Conservation (phyloP, 805 yeast species). For the Wickerhamomyces subpelliculosus region DNA sequence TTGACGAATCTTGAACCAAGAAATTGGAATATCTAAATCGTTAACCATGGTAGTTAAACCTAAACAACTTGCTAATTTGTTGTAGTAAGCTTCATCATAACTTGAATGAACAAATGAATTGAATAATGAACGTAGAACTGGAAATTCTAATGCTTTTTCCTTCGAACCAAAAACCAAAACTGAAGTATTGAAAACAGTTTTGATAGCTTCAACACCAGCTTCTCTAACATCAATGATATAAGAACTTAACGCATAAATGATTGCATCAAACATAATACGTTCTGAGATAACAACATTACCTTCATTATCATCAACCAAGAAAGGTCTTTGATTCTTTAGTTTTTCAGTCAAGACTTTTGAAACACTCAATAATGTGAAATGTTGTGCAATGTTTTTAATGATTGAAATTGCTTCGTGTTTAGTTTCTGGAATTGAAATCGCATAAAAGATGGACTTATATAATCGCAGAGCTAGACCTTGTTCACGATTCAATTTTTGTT, state of each 20-base stretch:
- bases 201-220: constrained; percentile 63
- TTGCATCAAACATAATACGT: constrained; percentile 63
- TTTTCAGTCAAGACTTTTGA: constrained; percentile 67
- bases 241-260: constrained; percentile 74
- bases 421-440: constrained; percentile 70
- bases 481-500: constrained; percentile 48
- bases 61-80: constrained; percentile 81
- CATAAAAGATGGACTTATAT: constrained; percentile 63
- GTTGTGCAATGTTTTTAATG: constrained; percentile 64
- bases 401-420: constrained; percentile 58
- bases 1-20: constrained; percentile 73
- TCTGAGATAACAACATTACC: constrained; percentile 68
- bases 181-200: constrained; percentile 54
- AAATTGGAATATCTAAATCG: constrained; percentile 58
- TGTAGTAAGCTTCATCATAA: constrained; percentile 80
- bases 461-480: constrained; percentile 60
- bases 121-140: constrained; percentile 69
- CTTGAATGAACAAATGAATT: constrained; percentile 86
- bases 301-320: constrained; percentile 72
- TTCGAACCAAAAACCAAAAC: constrained; percentile 58
- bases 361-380: constrained; percentile 70
- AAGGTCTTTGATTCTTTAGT: constrained; percentile 58
- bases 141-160: constrained; percentile 62
- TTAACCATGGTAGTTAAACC: constrained; percentile 72
- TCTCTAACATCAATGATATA: constrained; percentile 64